phyloP scores from a whole-genome alignment of 208 protist species.

The Chromosphaera perkinsii region DNA sequence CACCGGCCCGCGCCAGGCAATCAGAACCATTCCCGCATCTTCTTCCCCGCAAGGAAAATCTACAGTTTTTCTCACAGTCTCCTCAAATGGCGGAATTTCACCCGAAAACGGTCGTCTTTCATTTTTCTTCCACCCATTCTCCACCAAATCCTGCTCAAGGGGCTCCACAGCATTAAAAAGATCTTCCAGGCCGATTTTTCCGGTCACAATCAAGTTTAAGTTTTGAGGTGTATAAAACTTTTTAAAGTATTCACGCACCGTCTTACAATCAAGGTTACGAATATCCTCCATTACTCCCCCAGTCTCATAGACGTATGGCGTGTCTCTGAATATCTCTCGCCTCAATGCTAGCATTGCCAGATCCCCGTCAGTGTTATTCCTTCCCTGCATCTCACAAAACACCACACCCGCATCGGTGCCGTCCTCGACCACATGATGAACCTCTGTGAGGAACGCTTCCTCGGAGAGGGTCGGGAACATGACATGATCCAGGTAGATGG shows the following conservation, averaged over 20 bases:
- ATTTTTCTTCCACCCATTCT: background rate
- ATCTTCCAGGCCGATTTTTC: conserved; percentile 28
- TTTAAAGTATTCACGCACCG: conserved; percentile 47
- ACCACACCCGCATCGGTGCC: conserved; percentile 60
- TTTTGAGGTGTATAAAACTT: conserved; percentile 54
- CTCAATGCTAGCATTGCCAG: background rate
- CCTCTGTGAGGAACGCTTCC: conserved; percentile 58
- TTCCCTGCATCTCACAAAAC: conserved; percentile 66
- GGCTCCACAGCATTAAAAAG: conserved; percentile 30
- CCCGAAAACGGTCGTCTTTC: background rate
- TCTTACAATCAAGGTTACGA: conserved; percentile 30
- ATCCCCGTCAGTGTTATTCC: conserved; percentile 47
- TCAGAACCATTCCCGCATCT: background rate
- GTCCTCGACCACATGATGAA: conserved; percentile 64
- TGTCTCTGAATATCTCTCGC: conserved; percentile 4
- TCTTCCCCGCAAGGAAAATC: conserved; percentile 53
- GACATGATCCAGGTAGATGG: conserved; percentile 74
- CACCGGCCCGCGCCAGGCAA: conserved; percentile 2
- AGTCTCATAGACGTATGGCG: conserved; percentile 50
- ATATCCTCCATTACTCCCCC: conserved; percentile 52
- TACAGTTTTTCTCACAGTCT: conserved; percentile 12
- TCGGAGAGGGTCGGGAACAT: conserved; percentile 64
- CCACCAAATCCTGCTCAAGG: conserved; percentile 49
- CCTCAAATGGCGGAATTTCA: conserved; percentile 18
- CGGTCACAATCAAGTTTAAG: conserved; percentile 49